Conservation (phyloP, 345 rosid genomes). For the Populus tremula region DNA sequence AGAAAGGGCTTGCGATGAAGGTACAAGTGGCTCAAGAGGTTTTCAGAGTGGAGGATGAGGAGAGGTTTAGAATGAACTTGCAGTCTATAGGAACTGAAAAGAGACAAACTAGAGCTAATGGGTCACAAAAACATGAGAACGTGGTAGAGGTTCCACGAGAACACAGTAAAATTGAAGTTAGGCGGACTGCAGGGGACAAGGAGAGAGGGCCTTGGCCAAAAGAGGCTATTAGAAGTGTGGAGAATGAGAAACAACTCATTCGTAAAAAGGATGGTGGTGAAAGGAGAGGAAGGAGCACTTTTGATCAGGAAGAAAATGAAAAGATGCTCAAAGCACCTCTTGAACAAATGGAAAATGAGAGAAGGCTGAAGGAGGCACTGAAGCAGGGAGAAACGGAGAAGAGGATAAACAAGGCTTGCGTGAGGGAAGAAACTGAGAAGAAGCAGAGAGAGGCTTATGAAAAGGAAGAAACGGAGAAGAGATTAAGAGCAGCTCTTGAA, state of each 20-base stretch:
- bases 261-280: constrained; percentile 4
- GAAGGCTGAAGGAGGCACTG: constrained; percentile 24
- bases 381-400: constrained; percentile 40
- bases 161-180: constrained; percentile 27
- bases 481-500: background rate
- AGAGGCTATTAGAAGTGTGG: constrained; percentile 24
- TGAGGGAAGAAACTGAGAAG: constrained; percentile 2
- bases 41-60: constrained; percentile 37
- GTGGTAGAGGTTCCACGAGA: constrained; percentile 29
- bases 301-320: constrained; percentile 11
- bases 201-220: constrained; percentile 26
- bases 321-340: background rate
- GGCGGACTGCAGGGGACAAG: constrained; percentile 33
- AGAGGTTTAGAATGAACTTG: constrained; percentile 27
- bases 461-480: constrained; percentile 7
- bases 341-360: constrained; percentile 15
- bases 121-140: constrained; percentile 33
- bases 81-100: constrained; percentile 35
- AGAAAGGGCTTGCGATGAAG: constrained; percentile 28
- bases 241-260: constrained; percentile 18
- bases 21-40: constrained; percentile 38
- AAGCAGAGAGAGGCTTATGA: constrained; percentile 2
- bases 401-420: constrained; percentile 25
- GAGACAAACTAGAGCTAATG: constrained; percentile 33
- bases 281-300: background rate